Evolutionary conservation across 495 filamentous ascomycete genomes (phyloP), one percentile per base, ranked within the genome.

Genomic region (Melanomma pulvis-pyrius): DNA sequence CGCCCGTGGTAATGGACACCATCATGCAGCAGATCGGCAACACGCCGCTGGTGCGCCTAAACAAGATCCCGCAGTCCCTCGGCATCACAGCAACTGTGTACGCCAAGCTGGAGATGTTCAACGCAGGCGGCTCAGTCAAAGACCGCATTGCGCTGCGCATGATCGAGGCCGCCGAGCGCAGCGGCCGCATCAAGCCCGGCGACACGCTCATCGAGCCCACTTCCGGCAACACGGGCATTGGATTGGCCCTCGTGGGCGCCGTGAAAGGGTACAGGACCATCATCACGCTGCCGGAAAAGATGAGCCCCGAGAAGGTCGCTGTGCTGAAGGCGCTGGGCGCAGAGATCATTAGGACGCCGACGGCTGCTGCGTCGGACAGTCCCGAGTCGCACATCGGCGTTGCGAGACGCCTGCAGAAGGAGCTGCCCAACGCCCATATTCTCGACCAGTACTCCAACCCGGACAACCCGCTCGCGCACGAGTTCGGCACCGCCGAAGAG

Each of bases 221-320:
- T 30, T 96, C 91, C 73, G 94, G 94, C 32, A 99, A 99, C 71
- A 99, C 94, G 75, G 94, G 94, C 69, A 99, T 99, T 71, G 94
- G 94, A 24, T 81, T 99, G 53, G 94, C 94, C 19, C 82, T 99
- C 47, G 93, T 98, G 17, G 93, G 86, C 32, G 94, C 94, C 8
- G 89, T 99, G 64, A 97, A 97, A 80, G 93, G 87, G 54, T 98
- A 99, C 79, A 94, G 93, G 77, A 94, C 91, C 17, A 97, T 99
- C 77, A 99, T 99, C 73, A 99, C 94, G 0, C 86, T 99, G 1
- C 94, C 94, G 39, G 94, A 99, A 80, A 99, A 99, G 82, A 99
- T 99, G 94, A 96, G 92, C 6, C 86, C 92, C 28, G 94, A 99
- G 78, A 99, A 99, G 76, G 96, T 99, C 13, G 86, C 92, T 1